Evolutionary conservation across 139 green algal genomes (phyloP), one percentile per base, ranked within the genome.

Genomic region (Microglena sp.): DNA sequence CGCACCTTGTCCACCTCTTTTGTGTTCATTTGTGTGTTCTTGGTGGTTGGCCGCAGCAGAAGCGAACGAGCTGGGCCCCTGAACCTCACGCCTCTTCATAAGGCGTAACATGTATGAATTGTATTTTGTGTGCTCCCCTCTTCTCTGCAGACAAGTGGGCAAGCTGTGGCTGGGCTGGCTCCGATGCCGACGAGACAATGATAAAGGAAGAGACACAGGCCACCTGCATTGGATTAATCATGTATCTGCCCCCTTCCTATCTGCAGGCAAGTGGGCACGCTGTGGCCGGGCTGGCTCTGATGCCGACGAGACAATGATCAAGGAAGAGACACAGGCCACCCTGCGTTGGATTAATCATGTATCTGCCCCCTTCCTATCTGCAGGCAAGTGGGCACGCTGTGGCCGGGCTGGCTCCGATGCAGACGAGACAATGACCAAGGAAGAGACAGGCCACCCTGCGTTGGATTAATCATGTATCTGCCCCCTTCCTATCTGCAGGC

Each of bases 151-250:
- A 92, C 63, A 92, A 94, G 57, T 99, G 93, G 93, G 93, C 92
- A 3, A 78, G 89, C 5, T 89, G 92, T 1, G 75, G 73, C 24
- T 99, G 93, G 93, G 78, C 78, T 7, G 89, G 77, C 54, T 84
- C 71, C 43, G 89, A 97, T 60, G 91, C 82, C 7, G 80, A 97
- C 26, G 92, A 96, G 83, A 70, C 67, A 70, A 66, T 62, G 35
- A 76, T 99, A 8, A 98, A 99, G 83, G 90, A 99, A 68, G 90
- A 97, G 64, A 97, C 87, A 28, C 71, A 80, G 66, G 67, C 45
- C 45, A 68, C 62, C 15, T 18, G 40, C 18, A 24, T 50, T 50
- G 18, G 15, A 50, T 50, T 50, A 50, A 24, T 50, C 40, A 50
- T 50, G 40, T 18, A 50, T 50, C 15, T 18, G 15, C 11, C 18